Base-by-base conservation (phyloP, 2,329 filamentous ascomycete genomes). In the Talaromyces sp. region DNA sequence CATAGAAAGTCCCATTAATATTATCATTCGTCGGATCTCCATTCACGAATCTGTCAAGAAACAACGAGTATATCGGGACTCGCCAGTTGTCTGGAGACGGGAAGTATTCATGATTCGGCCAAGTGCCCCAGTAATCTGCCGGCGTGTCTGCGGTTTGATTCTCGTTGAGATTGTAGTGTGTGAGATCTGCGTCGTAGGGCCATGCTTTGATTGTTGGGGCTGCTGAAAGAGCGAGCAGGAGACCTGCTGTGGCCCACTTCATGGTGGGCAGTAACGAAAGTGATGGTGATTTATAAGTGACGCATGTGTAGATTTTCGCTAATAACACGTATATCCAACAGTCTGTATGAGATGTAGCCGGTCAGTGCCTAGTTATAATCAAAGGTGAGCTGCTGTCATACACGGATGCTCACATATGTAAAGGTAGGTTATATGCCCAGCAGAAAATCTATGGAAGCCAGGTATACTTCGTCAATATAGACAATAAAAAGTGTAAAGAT, bases 1-100 rank as follows among this genome's bases (percentile, higher is more conserved):
- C 86, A 72, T 83, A 88, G 2, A 79, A 66, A 0, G 85, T 87
- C 9, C 79, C 82, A 70, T 88, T 88, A 48, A 81, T 81, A 67
- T 88, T 82, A 70, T 88, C 86, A 69, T 88, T 88, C 2, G 77
- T 79, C 7, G 86, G 86, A 67, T 88, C 83, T 21, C 86, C 86
- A 67, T 88, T 88, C 46, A 86, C 84, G 68, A 84, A 88, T 64
- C 84, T 78, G 70, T 88, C 86, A 11, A 87, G 73, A 69, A 87
- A 87, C 52, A 88, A 75, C 8, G 84, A 86, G 70, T 89, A 89
- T 69, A 88, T 84, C 0, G 86, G 86, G 65, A 88, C 82, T 28
- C 86, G 80, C 86, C 86, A 89, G 67, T 85, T 88, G 0, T 76
- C 70, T 1, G 86, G 86, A 21, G 85, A 88, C 0, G 77, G 74